Conservation (phyloP, 2,329 filamentous ascomycete genomes). For the Trichoderma koningii region DNA sequence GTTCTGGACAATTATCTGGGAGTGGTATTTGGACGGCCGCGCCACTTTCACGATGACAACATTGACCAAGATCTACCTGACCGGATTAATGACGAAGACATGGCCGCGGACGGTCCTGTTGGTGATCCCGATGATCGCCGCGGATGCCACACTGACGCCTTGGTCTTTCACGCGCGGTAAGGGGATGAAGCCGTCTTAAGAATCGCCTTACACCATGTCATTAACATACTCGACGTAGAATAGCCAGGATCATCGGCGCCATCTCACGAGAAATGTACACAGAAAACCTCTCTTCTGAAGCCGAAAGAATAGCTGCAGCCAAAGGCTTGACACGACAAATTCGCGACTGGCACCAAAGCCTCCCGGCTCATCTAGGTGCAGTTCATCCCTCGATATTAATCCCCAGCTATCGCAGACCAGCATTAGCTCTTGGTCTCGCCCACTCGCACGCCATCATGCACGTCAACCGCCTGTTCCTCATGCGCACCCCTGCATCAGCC, state of each 20-base stretch:
- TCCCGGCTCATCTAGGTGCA: constrained; percentile 48
- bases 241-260: constrained; percentile 44
- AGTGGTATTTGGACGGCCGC: constrained; percentile 62
- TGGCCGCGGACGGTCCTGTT: constrained; percentile 40
- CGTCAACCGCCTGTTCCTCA: constrained; percentile 56
- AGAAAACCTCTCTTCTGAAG: constrained; percentile 40
- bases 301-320: constrained; percentile 43
- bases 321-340: constrained; percentile 44
- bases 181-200: not conserved
- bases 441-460: constrained; percentile 59
- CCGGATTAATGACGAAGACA: constrained; percentile 58
- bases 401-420: constrained; percentile 50
- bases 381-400: constrained; percentile 50
- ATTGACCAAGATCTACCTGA: constrained; percentile 63
- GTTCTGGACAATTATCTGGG: constrained; percentile 64
- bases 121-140: constrained; percentile 13
- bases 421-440: constrained; percentile 55
- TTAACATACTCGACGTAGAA: constrained; percentile 31
- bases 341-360: constrained; percentile 42
- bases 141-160: constrained; percentile 54
- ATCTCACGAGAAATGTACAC: constrained; percentile 47
- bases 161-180: constrained; percentile 49
- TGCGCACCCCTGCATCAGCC: constrained; percentile 38
- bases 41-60: constrained; percentile 63
- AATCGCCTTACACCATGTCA: accelerated